Evolutionary conservation across 1,139 yeast genomes (phyloP).

Genomic region (Magnusiomyces suaveolens): DNA sequence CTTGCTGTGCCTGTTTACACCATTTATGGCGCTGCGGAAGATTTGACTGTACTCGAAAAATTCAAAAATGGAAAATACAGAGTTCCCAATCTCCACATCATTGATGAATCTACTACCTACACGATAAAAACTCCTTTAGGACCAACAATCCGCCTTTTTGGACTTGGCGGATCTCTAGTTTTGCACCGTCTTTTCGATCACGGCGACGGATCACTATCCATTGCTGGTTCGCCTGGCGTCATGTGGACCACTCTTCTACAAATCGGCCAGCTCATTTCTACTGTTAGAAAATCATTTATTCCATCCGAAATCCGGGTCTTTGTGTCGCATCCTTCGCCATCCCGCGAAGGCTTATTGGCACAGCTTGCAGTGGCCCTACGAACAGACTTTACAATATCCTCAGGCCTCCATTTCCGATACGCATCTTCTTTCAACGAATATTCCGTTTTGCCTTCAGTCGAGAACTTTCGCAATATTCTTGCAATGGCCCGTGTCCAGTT

Average conservation of each 20-base stretch:
- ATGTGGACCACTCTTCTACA: constrained; percentile 68
- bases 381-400: constrained; percentile 64
- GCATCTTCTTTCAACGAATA: constrained; percentile 64
- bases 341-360: constrained; percentile 55
- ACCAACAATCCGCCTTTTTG: constrained; percentile 47
- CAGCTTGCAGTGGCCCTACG: constrained; percentile 59
- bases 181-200: constrained; percentile 61
- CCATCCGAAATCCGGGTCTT: constrained; percentile 48
- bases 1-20: constrained; percentile 64
- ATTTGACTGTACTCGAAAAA: constrained; percentile 53
- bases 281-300: constrained; percentile 36
- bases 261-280: constrained; percentile 51
- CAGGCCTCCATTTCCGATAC: constrained; percentile 63
- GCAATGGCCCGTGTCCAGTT: constrained; percentile 52
- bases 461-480: constrained; percentile 42
- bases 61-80: constrained; percentile 45
- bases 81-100: constrained; percentile 49
- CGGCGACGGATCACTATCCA: constrained; percentile 39
- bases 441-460: constrained; percentile 54
- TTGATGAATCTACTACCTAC: constrained; percentile 45
- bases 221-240: constrained; percentile 65
- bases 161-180: constrained; percentile 64
- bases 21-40: constrained; percentile 68
- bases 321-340: constrained; percentile 59
- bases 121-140: constrained; percentile 35